Evolutionary conservation across 768 basidiomycete genomes (phyloP), one percentile per base, ranked within the genome.

Genomic region (Trametes sanguinea): DNA sequence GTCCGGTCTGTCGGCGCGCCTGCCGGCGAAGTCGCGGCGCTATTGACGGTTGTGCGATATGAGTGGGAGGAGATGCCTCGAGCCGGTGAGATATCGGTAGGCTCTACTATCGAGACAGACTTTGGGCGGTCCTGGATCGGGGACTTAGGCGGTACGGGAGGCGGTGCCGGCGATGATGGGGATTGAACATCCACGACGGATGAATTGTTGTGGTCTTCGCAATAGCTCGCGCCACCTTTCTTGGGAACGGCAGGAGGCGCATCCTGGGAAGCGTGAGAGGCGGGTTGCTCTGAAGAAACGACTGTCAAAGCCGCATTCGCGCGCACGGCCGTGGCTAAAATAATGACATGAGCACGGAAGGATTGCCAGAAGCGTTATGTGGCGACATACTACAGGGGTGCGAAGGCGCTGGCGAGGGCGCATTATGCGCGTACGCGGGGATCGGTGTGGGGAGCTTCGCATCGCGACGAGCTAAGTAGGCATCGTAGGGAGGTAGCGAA

Each of bases 141-240:
- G 5, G 56, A 43, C 45, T 67, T 67, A 17, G 63, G 63, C 16
- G 66, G 66, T 13, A 64, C 52, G 14, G 66, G 66, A 4, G 66
- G 66, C 33, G 66, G 63, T 39, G 54, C 39, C 29, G 57, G n/a
- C 13, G 47, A 33, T 32, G 13, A 40, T 13, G 54, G 48, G n/a
- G 11, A 45, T 4, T 42, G 54, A 29, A 44, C 51, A 50, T 57
- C 32, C 45, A 9, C 10, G 42, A 43, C 39, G 7, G 39, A 7
- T 39, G 22, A 43, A 30, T 9, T 50, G 42, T 56, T 39, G 50
- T 37, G 6, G n/a, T 27, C 47, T 47, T 48, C 48, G 54, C 44
- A 37, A 39, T 54, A 27, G 27, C 27, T 32, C 48, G 57, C 48
- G 47, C 43, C 40, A 30, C 22, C 56, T 17, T 35, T 27, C 16